Base-by-base conservation (phyloP, 192 early-diverging fungal species). In the Coemansia sp. region DNA sequence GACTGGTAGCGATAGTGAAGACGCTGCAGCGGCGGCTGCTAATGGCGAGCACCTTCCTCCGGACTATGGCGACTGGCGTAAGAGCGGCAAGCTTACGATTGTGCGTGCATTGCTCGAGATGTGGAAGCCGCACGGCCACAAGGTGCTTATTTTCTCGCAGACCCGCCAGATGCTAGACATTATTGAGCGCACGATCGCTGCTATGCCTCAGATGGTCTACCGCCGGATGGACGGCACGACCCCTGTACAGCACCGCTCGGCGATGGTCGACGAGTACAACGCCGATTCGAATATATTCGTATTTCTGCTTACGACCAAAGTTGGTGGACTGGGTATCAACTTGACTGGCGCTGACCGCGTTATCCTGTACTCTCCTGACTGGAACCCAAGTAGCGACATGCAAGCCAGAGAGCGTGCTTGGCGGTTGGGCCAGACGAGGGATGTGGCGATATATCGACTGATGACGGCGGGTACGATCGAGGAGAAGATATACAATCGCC, bases 361-460 rank as follows among this genome's bases (percentile, higher is more conserved):
- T 6, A 91, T 99, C 23, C 89, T 99, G 25, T 99, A 87, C 77
- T 96, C 98, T 85, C 97, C 97, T 3, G 97, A 99, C 70, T 99
- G 97, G 97, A 99, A 99, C 69, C 96, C 96, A 2, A 95, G 94
- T 17, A 97, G 93, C 37, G 97, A 99, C 77, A 85, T 92, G 25
- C 97, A 99, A 66, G 96, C 97, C 1, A 82, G 95, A 53, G 96
- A 99, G 83, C 87, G 97, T 27, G 96, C 96, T 1, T 98, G 95
- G 95, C 82, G 97, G 32, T 70, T 97, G 15, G 97, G 97, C 0
- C 97, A 99, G 72, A 94, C 80, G 0, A 86, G 89, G 25, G 84
- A 87, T 7, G 97, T 99, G 4, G 90, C 94, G 11, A 91, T 99
- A 19, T 99, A 98, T 69, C 85, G 97, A 6, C 84, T 99, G 11